Evolutionary conservation across 1,139 yeast genomes (phyloP), one percentile per base, ranked within the genome.

Genomic region (Zygoascus meyerae): DNA sequence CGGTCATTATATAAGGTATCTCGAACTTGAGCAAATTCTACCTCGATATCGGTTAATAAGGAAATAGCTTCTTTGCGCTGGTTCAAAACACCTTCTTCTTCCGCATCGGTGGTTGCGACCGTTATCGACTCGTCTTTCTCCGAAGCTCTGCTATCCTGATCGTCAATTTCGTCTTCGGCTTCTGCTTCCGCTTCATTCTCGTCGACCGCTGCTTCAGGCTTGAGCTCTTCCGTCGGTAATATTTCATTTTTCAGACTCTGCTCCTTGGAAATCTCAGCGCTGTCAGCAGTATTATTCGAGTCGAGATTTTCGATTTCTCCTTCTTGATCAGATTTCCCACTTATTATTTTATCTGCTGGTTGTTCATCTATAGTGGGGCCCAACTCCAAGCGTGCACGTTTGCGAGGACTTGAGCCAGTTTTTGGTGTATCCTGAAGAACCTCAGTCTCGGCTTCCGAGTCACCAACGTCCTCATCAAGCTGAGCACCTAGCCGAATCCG

Each of bases 381-480:
- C 71, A 28, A 65, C 68, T 46, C 70, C 65, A 12, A 83, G 78
- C 49, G 69, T 66, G 48, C 38, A 30, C 52, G 45, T 39, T 50
- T 50, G 40, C 48, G 44, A 12, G 49, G 48, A 15, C 35, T 31
- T 4, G 40, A 12, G 7, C 16, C 42, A 9, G 18, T 28, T 5
- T 32, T 37, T 18, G 36, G 41, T 9, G 34, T 87, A 90, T 61
- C 84, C 92, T 5, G 87, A 80, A 54, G 72, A 72, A 11, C 78
- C 86, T 83, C 92, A 2, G 94, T 84, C 60, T 83, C 94, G 3
- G 86, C 90, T 60, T 83, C 92, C 4, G 86, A 79, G 16, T 48
- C 49, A 16, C 34, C 45, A 10, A 17, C 36, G 11, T 32, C 48
- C 7, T 34, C 35, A 16, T 36, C 42, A 3, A 12, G 17, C 8